Conservation (phyloP, 2,329 filamentous ascomycete genomes). For the Aureobasidium lini region DNA sequence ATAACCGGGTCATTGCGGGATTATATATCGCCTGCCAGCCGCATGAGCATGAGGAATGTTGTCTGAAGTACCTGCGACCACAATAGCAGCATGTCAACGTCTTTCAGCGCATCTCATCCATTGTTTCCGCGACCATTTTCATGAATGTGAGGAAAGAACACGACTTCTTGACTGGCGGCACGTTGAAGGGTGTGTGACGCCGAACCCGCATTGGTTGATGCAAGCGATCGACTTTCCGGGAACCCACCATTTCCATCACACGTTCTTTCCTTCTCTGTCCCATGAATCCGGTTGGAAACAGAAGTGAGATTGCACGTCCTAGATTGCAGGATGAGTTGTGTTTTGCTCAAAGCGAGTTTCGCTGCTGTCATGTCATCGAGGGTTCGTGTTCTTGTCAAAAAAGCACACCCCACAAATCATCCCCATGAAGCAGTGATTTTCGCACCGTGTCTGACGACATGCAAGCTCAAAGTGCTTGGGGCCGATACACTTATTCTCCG, state of each 20-base stretch:
- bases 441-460: neutral
- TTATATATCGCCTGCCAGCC: constrained; percentile 2
- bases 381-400: neutral
- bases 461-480: constrained; percentile 5
- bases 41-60: constrained; percentile 7
- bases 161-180: neutral
- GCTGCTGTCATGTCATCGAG: neutral
- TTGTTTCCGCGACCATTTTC: neutral
- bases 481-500: constrained; percentile 14
- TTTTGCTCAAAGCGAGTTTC: neutral
- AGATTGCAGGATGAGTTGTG: neutral
- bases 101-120: neutral
- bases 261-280: neutral
- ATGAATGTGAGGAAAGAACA: neutral
- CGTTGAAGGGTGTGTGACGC: constrained; percentile 1
- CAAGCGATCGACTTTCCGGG: constrained; percentile 1
- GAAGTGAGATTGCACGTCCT: neutral
- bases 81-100: neutral
- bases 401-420: neutral
- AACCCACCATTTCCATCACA: neutral
- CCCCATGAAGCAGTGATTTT: constrained; percentile 2
- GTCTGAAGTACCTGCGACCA: neutral
- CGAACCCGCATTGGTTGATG: constrained; percentile 1
- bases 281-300: neutral
- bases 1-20: neutral